Evolutionary conservation across 208 protist species (phyloP).

Genomic region (Naegleria lovaniensis): DNA sequence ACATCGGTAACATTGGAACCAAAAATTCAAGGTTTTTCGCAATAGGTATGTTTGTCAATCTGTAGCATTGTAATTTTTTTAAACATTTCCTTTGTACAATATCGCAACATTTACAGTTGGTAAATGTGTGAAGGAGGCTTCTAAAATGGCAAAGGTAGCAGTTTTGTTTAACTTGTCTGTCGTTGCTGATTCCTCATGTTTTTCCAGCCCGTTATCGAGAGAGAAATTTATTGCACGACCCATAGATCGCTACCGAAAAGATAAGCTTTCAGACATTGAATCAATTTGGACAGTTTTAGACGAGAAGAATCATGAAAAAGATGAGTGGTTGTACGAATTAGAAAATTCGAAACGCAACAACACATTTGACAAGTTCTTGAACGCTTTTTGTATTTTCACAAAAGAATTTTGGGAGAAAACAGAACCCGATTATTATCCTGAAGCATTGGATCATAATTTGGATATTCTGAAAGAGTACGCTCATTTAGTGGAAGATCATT

Average conservation of each 20-base stretch:
- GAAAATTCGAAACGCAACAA: neutral
- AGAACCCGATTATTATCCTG: too few species aligned
- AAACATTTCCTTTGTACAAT: too few species aligned
- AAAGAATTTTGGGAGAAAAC: neutral
- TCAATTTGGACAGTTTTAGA: neutral
- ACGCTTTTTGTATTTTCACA: neutral
- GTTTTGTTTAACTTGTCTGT: neutral
- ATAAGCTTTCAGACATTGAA: neutral
- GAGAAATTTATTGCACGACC: neutral
- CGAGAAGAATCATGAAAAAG: neutral
- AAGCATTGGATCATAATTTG: too few species aligned
- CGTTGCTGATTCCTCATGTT: neutral
- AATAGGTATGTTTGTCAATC: neutral
- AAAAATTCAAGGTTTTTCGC: neutral
- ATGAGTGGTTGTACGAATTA: neutral
- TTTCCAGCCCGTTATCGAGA: neutral
- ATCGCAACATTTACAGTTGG: too few species aligned
- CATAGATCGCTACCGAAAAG: neutral
- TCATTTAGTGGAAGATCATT: too few species aligned
- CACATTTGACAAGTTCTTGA: neutral
- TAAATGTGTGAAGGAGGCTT: neutral
- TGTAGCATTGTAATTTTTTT: too few species aligned
- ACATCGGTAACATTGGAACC: neutral
- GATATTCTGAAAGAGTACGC: too few species aligned
- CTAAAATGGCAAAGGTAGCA: neutral